Conservation (phyloP, 805 yeast species). For the Monosporozyma unispora region DNA sequence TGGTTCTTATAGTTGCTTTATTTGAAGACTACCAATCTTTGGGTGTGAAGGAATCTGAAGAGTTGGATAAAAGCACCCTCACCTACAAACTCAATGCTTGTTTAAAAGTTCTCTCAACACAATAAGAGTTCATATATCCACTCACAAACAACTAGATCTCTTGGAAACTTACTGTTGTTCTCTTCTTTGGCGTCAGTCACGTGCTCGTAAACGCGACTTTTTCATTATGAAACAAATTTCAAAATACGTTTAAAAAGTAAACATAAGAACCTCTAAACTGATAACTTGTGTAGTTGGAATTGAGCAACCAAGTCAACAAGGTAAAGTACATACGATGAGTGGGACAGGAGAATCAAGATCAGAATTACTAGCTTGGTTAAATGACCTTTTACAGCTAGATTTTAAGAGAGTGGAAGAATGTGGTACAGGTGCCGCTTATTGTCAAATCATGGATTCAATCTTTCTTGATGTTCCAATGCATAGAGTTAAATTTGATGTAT, state of each 20-base stretch:
- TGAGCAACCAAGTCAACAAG: too few species aligned
- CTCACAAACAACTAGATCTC: too few species aligned
- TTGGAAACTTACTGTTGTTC: too few species aligned
- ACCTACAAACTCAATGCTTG: too few species aligned
- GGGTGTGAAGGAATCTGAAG: too few species aligned
- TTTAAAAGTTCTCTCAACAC: too few species aligned
- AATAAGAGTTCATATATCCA: too few species aligned
- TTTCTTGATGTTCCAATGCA: conserved; percentile 74
- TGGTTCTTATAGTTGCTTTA: too few species aligned
- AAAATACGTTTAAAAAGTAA: not conserved
- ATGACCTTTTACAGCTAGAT: conserved; percentile 53
- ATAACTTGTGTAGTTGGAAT: too few species aligned
- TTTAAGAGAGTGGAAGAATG: conserved; percentile 82
- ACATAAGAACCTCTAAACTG: not conserved
- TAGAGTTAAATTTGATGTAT: conserved; percentile 63
- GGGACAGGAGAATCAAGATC: conserved; percentile 67
- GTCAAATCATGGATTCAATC: conserved; percentile 83
- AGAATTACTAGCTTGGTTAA: conserved; percentile 80
- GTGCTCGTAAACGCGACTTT: not conserved
- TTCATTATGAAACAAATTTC: not conserved
- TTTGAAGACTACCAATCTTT: too few species aligned
- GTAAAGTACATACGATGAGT: too few species aligned
- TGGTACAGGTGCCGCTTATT: conserved; percentile 92
- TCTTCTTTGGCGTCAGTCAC: not conserved
- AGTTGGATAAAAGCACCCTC: too few species aligned